These are phyloP conservation scores for Syzygium aromaticum DNA, from an alignment of 345 rosid species.

Conservation along the genomic window DNA sequence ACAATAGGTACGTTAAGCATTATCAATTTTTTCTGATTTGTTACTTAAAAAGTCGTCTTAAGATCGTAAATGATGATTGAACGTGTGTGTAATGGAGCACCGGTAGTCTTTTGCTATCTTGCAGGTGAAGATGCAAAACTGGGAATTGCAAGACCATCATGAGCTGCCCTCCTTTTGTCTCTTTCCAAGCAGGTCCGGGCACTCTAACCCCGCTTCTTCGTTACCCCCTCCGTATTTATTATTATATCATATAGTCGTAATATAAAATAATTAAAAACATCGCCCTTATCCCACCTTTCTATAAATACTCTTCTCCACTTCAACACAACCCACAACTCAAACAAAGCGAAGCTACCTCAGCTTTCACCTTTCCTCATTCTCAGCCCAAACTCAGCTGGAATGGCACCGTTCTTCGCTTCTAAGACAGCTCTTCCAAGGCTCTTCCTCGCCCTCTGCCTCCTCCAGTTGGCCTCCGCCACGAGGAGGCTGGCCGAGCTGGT, in stretches of 20 bases:
- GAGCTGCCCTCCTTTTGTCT: background rate
- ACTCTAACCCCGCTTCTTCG: background rate
- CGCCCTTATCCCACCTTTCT: background rate
- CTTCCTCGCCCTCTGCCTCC: constrained; percentile 3
- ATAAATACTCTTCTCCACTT: background rate
- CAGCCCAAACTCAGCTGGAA: background rate
- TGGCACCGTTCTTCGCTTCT: background rate
- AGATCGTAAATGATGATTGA: background rate
- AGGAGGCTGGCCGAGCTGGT: constrained; percentile 19
- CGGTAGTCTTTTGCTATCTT: background rate
- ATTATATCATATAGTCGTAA: background rate
- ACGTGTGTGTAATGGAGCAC: background rate
- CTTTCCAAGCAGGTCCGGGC: background rate
- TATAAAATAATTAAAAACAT: background rate
- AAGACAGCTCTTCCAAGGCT: background rate
- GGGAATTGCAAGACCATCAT: background rate
- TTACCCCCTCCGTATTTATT: background rate
- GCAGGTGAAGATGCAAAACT: background rate
- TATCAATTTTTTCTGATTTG: background rate
- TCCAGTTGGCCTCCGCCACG: constrained; percentile 13
- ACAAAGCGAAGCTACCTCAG: background rate
- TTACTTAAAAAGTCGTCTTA: background rate
- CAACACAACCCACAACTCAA: background rate
- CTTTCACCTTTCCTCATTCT: background rate
- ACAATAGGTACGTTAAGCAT: background rate